Evolutionary conservation across 2,329 filamentous ascomycete genomes (phyloP).

Genomic region (Teratosphaeria nubilosa): DNA sequence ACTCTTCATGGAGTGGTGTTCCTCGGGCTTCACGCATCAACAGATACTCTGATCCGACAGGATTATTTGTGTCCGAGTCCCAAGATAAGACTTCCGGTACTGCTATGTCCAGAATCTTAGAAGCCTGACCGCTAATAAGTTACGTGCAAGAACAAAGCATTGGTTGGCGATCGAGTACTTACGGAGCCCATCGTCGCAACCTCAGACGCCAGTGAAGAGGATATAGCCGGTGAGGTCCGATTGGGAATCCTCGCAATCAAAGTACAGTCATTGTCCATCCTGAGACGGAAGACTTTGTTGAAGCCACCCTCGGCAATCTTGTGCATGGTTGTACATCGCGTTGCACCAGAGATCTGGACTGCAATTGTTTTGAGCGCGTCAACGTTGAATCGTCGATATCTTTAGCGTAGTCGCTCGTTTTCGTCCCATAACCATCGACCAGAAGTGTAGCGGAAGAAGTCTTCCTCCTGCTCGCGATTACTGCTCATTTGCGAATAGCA

Average conservation of each 20-base stretch:
- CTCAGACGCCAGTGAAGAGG: too few relatives aligned
- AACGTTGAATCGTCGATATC: conserved; percentile 28
- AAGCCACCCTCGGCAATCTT: conserved; percentile 21
- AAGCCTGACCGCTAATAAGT: too few relatives aligned
- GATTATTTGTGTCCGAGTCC: too few relatives aligned
- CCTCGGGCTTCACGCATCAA: too few relatives aligned
- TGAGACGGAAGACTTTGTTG: conserved; percentile 19
- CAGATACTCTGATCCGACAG: too few relatives aligned
- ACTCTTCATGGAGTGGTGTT: too few relatives aligned
- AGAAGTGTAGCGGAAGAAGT: conserved; percentile 19
- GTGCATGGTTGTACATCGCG: conserved; percentile 26
- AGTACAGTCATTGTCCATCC: conserved; percentile 14
- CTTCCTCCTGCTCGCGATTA: background rate
- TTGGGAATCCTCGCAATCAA: conserved; percentile 8
- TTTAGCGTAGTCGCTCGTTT: conserved; percentile 21
- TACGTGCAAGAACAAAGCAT: too few relatives aligned
- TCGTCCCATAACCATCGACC: conserved; percentile 30
- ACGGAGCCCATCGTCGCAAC: too few relatives aligned
- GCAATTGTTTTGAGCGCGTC: conserved; percentile 24
- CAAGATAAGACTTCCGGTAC: too few relatives aligned
- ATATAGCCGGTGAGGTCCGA: background rate
- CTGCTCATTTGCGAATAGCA: too few relatives aligned
- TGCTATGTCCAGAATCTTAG: too few relatives aligned
- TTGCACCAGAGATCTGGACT: conserved; percentile 21
- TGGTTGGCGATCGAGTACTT: too few relatives aligned